Conservation (phyloP, 495 filamentous ascomycete genomes). For the Hypoxylon crocopeplum region DNA sequence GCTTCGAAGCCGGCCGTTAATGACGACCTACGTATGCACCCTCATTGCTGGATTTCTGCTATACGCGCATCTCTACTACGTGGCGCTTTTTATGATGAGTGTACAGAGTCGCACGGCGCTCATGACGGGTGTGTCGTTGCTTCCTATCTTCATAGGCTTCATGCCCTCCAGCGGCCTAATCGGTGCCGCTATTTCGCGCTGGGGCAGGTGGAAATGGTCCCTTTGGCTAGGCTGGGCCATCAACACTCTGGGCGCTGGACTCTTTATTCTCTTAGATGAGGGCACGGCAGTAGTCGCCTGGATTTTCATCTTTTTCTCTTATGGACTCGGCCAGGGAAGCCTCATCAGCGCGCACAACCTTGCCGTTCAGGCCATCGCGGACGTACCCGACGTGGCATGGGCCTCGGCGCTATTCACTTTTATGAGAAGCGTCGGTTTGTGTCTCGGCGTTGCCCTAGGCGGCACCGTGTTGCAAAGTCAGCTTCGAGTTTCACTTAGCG, state of each 20-base stretch:
- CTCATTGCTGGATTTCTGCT: too few relatives aligned
- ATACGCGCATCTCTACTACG: too few relatives aligned
- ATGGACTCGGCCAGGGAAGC: conserved; percentile 61
- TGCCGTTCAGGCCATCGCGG: conserved; percentile 58
- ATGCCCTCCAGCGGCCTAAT: too few relatives aligned
- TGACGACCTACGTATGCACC: too few relatives aligned
- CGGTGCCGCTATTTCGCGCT: conserved; percentile 52
- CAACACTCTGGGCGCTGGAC: conserved; percentile 55
- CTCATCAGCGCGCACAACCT: conserved; percentile 56
- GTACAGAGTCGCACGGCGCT: too few relatives aligned
- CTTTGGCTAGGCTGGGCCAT: conserved; percentile 62
- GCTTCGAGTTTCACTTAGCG: too few relatives aligned
- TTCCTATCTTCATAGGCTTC: conserved; percentile 43
- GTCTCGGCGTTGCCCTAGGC: conserved; percentile 66
- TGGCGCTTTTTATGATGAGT: too few relatives aligned
- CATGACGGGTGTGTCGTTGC: too few relatives aligned
- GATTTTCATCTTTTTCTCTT: conserved; percentile 59
- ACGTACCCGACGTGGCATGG: conserved; percentile 53
- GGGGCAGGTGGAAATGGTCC: conserved; percentile 59
- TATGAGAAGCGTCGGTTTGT: conserved; percentile 64
- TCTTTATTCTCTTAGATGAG: conserved; percentile 54
- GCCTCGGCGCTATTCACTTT: conserved; percentile 65
- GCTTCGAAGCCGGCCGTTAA: too few relatives aligned
- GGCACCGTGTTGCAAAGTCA: conserved; percentile 54
- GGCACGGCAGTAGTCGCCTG: conserved; percentile 53